Evolutionary conservation across 1,139 yeast species (phyloP), one percentile per base, ranked within the genome.

Genomic region (Suhomyces anneliseae): DNA sequence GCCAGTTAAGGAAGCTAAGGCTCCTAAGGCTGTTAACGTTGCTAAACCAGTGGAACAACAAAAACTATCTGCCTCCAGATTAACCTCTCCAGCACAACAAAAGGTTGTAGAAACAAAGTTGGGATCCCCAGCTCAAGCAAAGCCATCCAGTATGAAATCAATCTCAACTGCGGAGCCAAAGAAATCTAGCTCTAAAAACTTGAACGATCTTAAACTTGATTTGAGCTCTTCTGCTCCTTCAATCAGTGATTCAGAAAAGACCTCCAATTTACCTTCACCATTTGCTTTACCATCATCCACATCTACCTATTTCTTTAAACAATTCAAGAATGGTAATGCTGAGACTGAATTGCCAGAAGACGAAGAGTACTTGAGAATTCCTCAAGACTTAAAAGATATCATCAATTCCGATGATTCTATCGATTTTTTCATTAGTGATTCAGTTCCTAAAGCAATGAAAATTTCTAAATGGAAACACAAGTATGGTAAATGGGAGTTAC

Each of bases 201-300:
- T 32, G 6, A 34, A 36, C 12, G 29, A 29, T 8, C 40, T 36
- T 11, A 45, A 40, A 12, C 41, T 36, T 24, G 34, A 45, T n/a
- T 36, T 37, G 40, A 34, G 29, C 10, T 6, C 34, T 27, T 27
- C 39, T 14, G 8, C 38, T 33, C 37, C 29, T 10, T 36, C 35
- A 12, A 27, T 11, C 15, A 12, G 29, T 10, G 12, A 42, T 19
- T 8, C 19, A 6, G 50, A 42, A 3, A 42, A 41, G 24, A 27
- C 44, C 11, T 50, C 71, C 34, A 53, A 61, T 8, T 50, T 61
- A 39, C 78, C 69, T 2, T 61, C 72, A 26, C 74, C 79, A 7
- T 74, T 74, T 62, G 79, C 78, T 8, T 65, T 74, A 51, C 79
- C 79, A 4, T 69, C 76, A 2, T 73, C 79, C 2, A 71, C 78